Conservation (phyloP, 2,329 filamentous ascomycete genomes). For the Phyllosticta paracitricarpa region DNA sequence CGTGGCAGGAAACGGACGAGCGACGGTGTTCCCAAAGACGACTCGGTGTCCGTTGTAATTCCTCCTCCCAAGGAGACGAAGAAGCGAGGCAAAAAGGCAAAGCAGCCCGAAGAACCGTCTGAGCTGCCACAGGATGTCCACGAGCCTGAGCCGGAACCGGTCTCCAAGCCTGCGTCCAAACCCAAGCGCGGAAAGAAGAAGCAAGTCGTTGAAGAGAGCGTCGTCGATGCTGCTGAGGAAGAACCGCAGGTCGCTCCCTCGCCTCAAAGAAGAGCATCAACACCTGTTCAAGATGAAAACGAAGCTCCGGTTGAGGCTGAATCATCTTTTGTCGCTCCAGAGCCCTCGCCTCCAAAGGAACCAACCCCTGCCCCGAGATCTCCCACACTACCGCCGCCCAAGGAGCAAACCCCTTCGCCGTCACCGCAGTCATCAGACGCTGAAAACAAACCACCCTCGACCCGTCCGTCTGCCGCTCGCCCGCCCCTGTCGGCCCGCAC, state of each 20-base stretch:
- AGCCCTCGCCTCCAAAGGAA: not conserved
- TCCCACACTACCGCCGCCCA: constrained; percentile 1
- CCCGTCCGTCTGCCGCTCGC: constrained; percentile 39
- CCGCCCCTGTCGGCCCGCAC: constrained; percentile 11
- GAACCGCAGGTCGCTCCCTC: not conserved
- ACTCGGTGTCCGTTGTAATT: constrained; percentile 14
- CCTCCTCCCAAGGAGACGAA: constrained; percentile 8
- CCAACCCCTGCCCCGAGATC: not conserved
- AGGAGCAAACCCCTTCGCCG: constrained; percentile 45
- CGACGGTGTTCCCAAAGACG: constrained; percentile 23
- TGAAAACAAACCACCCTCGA: constrained; percentile 68
- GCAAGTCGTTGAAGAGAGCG: constrained; percentile 11
- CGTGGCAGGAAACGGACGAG: constrained; percentile 29
- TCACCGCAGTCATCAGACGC: constrained; percentile 70
- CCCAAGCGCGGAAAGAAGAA: constrained; percentile 13
- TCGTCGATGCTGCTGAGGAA: not conserved
- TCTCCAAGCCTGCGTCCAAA: constrained; percentile 13
- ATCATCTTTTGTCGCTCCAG: not conserved
- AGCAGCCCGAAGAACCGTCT: constrained; percentile 9
- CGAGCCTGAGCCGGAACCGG: not conserved
- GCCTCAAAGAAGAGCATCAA: not conserved
- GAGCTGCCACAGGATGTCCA: not conserved
- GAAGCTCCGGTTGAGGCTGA: not conserved
- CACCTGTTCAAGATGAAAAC: not conserved
- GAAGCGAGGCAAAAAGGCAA: constrained; percentile 11